Base-by-base conservation (phyloP, 1,139 yeast genomes). In the Suhomyces anneliseae region DNA sequence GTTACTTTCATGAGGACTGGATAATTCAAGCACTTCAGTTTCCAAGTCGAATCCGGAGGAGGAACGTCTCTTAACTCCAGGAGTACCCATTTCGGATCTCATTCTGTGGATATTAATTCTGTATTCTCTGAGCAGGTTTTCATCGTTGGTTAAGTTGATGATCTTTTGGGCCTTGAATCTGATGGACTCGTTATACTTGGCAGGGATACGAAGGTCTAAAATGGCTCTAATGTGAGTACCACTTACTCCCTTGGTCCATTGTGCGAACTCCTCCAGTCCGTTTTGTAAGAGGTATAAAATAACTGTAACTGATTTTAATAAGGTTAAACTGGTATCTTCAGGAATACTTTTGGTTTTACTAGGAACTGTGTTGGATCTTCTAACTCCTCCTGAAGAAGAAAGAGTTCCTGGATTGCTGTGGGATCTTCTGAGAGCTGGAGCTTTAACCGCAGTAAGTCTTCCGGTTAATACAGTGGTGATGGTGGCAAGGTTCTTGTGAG, bases 31-130 rank as follows among this genome's bases (percentile, higher is more conserved):
- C 8, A 38, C 44, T 10, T 40, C 43, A 14, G 46, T 43, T 27
- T 40, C 44, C 9, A 46, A 8, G 15, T 43, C 46, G 32, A 14
- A 14, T 6, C 44, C 42, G 3, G 26, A 46, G 4, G 48, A 43
- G 1, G 54, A 50, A 10, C 38, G 36, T 34, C 58, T 41, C 42
- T 65, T 64, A 34, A 69, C 54, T 0, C 76, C 72, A 0, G 78
- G 78, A 1, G 64, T 61, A 7, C 65, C 50, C 74, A 78, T 68
- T 19, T 72, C 78, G 8, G 64, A 56, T 42, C 82, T 58, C 47
- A 75, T 57, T 31, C 59, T 60, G 47, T 72, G 74, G 51, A 75
- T 70, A 40, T 70, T 71, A 4, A 62, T 53, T 44, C 80, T 61
- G 51, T 69, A 70, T 14, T 57, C 52, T n/a, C 50, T 47, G 32